Evolutionary conservation across 495 filamentous ascomycete genomes (phyloP).

Genomic region (Gamarada debralockiae): DNA sequence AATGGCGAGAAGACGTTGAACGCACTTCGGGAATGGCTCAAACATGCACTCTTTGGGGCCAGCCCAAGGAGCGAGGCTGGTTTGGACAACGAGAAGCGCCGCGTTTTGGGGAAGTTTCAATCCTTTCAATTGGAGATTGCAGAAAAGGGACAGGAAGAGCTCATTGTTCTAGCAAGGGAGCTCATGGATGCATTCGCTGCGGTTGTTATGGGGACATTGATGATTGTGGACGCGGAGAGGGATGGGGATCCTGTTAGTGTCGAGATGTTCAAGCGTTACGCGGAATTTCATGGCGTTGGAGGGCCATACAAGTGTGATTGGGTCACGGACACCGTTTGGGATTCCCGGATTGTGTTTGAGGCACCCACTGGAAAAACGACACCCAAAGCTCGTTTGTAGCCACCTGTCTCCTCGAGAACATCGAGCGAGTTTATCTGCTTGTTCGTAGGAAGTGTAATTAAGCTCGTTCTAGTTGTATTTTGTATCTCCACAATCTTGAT

Average conservation of each 20-base stretch:
- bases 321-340: not conserved
- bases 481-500: too few species aligned
- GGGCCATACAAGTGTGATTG: not conserved
- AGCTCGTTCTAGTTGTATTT: too few species aligned
- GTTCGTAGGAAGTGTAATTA: too few species aligned
- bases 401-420: not conserved
- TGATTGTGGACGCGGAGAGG: conserved; percentile 8
- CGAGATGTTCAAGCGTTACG: not conserved
- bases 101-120: not conserved
- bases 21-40: conserved; percentile 30
- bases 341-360: not conserved
- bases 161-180: not conserved
- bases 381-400: not conserved
- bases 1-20: conserved; percentile 35
- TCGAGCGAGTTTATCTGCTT: too few species aligned
- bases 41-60: not conserved
- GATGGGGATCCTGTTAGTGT: conserved; percentile 1
- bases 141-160: not conserved
- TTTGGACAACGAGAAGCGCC: not conserved
- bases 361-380: not conserved
- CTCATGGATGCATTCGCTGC: not conserved
- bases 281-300: not conserved
- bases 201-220: not conserved
- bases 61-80: too few species aligned
- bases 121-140: not conserved